Base-by-base conservation (phyloP, 2,329 filamentous ascomycete species). In the Xylariaceae sp. region DNA sequence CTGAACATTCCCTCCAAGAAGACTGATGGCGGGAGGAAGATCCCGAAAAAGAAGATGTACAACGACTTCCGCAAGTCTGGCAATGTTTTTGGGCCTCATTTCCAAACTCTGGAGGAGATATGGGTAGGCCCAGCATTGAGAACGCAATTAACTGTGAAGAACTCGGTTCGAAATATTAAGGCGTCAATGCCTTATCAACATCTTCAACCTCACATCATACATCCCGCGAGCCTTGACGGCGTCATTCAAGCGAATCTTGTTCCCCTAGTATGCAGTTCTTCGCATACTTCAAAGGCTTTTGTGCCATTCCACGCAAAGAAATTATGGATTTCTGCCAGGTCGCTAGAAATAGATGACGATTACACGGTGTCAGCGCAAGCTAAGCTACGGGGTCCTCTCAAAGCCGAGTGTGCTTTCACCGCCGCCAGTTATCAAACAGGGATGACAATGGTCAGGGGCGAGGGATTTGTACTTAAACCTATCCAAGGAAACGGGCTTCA, bases 161-260 rank as follows among this genome's bases (percentile, higher is more conserved):
- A 52, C 9, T 54, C 53, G 24, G 33, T 58, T 9, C 43, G 26
- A 3, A 28, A 21, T 8, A 56, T 61, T 6, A 40, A 49, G 28
- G 48, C 41, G 12, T 40, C 36, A 12, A 65, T 62, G 58, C 53
- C 58, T 21, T 53, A 63, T 39, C 45, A 57, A 19, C 47, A 60
- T 28, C 26, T 60, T 9, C 56, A 64, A 39, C 40, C 50, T 36
- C 58, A 63, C 39, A 34, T 65, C n/a, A 51, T 65, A 41, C 64
- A 66, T 26, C 64, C 64, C 4, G 60, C 48, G 4, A 53, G 43
- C 7, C 47, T 66, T 16, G 62, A 64, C 21, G 60, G 58, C 2
- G 48, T 63, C 4, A 56, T 66, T 16, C 62, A 65, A 28, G 53
- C 56, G 7, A 60, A 52, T 17, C 40, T 64, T 14, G 51, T 58